Conservation (phyloP, 331 rosid genomes). For the Quercus phellos region DNA sequence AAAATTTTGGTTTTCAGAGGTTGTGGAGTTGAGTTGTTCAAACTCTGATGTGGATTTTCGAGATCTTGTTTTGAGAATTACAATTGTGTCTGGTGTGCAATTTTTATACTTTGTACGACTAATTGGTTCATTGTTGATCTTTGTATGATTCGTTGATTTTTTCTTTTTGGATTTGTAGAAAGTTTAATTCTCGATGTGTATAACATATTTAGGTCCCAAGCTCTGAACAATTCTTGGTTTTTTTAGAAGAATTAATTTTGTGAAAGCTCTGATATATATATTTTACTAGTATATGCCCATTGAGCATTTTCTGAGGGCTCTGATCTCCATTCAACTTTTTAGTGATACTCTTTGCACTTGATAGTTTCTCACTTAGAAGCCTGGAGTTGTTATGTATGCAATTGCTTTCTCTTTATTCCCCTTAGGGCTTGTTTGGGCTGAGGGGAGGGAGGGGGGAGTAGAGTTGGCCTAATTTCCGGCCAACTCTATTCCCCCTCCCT, state of each 20-base stretch:
- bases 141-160: neutral
- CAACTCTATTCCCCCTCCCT: no score
- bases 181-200: neutral
- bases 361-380: no score
- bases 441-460: no score
- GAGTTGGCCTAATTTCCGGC: no score
- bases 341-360: no score
- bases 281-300: no score
- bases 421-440: no score
- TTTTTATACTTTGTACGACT: neutral
- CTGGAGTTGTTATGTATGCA: no score
- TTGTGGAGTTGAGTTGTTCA: neutral
- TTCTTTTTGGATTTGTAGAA: neutral
- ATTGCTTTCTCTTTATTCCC: no score
- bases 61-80: neutral
- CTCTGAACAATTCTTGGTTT: no score
- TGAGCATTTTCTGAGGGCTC: no score
- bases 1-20: neutral
- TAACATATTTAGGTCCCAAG: neutral
- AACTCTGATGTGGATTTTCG: neutral
- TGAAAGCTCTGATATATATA: neutral
- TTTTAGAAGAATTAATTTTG: neutral
- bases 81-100: neutral
- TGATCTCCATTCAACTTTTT: no score
- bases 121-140: neutral